Conservation (phyloP, 1,139 yeast genomes). For the Yamadazyma trypodendri region DNA sequence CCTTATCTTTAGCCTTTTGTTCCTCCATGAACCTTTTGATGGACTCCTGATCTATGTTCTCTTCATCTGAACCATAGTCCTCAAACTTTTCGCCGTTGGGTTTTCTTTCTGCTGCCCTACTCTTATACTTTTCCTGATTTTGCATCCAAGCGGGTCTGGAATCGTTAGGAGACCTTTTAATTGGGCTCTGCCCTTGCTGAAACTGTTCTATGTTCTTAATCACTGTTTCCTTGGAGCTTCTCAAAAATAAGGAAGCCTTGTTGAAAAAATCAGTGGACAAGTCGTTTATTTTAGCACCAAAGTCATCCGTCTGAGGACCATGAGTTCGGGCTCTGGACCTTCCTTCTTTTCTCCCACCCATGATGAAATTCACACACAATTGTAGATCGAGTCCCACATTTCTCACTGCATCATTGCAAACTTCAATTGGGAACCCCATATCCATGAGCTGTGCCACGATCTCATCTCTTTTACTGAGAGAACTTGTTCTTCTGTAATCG, state of each 20-base stretch:
- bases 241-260: constrained; percentile 61
- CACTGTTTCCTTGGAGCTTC: constrained; percentile 60
- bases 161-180: constrained; percentile 22
- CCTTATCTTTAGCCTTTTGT: constrained; percentile 42
- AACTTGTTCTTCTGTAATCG: no score
- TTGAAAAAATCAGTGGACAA: constrained; percentile 62
- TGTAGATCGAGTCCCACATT: constrained; percentile 60
- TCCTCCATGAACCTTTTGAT: constrained; percentile 38
- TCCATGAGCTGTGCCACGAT: constrained; percentile 71
- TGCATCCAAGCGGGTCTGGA: constrained; percentile 82
- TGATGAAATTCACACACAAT: constrained; percentile 65
- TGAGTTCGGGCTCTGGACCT: constrained; percentile 12
- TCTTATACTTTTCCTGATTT: constrained; percentile 50
- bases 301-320: constrained; percentile 13
- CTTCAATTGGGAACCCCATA: constrained; percentile 71
- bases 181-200: constrained; percentile 28
- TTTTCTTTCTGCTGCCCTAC: constrained; percentile 38
- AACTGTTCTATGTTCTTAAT: constrained; percentile 66
- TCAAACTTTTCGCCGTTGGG: constrained; percentile 32
- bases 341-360: constrained; percentile 38
- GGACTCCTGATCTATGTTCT: constrained; percentile 43
- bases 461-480: constrained; percentile 34
- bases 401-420: constrained; percentile 60
- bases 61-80: constrained; percentile 46
- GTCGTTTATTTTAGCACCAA: constrained; percentile 47